phyloP scores from a whole-genome alignment of 176 grass and related monocot genomes.

The Carex cristatella region DNA sequence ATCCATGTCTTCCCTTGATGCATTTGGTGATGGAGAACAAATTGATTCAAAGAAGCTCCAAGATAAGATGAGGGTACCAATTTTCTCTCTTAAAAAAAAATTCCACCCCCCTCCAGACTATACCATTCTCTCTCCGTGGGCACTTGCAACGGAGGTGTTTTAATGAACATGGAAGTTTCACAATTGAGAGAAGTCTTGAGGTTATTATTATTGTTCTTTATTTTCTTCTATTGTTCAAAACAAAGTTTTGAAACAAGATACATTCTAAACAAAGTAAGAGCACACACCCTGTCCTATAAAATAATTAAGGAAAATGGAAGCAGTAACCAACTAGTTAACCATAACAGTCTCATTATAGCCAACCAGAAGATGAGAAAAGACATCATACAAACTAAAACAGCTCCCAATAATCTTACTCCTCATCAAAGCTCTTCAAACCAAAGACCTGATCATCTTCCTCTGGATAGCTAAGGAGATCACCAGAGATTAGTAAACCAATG shows the following conservation, averaged over 20 bases:
- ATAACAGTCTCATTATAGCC: not conserved
- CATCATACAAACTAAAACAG: not conserved
- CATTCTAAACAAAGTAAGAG: not conserved
- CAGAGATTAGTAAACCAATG: not conserved
- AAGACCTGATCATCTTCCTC: not conserved
- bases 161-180: not conserved
- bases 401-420: not conserved
- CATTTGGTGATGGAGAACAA: slow-evolving; percentile 63
- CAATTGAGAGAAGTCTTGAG: not conserved
- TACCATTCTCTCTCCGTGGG: not conserved
- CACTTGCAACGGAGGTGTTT: not conserved
- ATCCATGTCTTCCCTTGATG: slow-evolving; percentile 94
- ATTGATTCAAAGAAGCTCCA: slow-evolving; percentile 67
- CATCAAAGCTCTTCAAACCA: not conserved
- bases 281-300: not conserved
- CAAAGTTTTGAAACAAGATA: not conserved
- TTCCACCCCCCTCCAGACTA: not conserved
- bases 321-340: not conserved
- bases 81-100: not conserved
- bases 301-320: not conserved
- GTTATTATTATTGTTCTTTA: not conserved
- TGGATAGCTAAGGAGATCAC: too few relatives aligned
- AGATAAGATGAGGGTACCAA: slow-evolving; percentile 76
- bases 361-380: not conserved
- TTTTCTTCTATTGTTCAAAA: not conserved